A percentile compares a stretch with the other conserved stretches of the same genome.
phyloP scores from a whole-genome alignment of 805 yeast species.

The Saccharomycopsis synnaedendra region DNA sequence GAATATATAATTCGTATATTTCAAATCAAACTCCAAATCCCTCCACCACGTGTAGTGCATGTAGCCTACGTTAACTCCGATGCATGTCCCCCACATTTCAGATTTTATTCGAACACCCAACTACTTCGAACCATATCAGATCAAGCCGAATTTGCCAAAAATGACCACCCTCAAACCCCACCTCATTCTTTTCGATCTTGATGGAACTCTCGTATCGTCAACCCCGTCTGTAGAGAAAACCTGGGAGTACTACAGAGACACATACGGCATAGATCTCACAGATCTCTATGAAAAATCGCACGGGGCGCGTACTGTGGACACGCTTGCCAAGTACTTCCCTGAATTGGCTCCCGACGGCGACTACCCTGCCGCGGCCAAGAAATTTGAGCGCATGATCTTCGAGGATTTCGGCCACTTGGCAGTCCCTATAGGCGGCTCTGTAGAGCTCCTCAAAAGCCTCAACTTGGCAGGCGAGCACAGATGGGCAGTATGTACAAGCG shows the following conservation, averaged over 20 bases:
- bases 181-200: conserved; percentile 58
- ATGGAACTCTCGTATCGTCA: conserved; percentile 78
- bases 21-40: too few species aligned
- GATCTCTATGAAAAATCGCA: conserved; percentile 43
- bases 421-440: conserved; percentile 66
- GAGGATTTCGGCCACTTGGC: conserved; percentile 64
- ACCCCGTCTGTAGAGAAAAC: conserved; percentile 74
- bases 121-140: too few species aligned
- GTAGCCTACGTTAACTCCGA: too few species aligned
- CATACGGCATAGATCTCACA: conserved; percentile 40
- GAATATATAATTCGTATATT: too few species aligned
- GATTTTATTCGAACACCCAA: too few species aligned
- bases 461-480: conserved; percentile 40
- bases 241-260: conserved; percentile 67
- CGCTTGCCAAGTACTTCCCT: conserved; percentile 63
- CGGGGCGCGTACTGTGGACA: conserved; percentile 78
- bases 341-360: conserved; percentile 38
- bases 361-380: conserved; percentile 48
- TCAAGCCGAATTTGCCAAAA: too few species aligned
- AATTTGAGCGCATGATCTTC: conserved; percentile 60
- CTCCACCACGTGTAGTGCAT: too few species aligned
- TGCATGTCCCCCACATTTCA: too few species aligned
- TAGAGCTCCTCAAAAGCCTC: conserved; percentile 33
- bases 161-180: conserved; percentile 7
- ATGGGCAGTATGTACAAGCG: conserved; percentile 87